Evolutionary conservation across 2,329 filamentous ascomycete genomes (phyloP).

Genomic region (Colletotrichum truncatum): DNA sequence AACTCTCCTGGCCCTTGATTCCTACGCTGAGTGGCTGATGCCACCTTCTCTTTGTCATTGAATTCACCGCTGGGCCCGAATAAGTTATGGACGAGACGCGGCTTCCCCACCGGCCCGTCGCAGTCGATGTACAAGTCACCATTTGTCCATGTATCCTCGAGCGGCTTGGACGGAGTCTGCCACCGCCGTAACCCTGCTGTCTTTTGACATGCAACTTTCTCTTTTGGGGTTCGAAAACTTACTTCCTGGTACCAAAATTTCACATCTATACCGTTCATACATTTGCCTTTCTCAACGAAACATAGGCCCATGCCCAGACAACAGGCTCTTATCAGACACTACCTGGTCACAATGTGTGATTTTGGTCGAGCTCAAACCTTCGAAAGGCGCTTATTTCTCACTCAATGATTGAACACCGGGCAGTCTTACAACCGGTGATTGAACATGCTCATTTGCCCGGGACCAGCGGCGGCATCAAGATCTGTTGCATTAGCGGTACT

Average conservation of each 20-base stretch:
- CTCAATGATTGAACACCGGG: background rate
- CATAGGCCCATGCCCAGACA: background rate
- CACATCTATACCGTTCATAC: background rate
- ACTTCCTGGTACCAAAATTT: background rate
- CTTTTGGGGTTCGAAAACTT: background rate
- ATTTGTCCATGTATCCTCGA: slow-evolving; percentile 8
- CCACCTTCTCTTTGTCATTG: slow-evolving; percentile 10
- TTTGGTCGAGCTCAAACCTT: background rate
- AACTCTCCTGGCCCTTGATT: background rate
- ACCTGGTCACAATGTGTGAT: background rate
- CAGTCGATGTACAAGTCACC: background rate
- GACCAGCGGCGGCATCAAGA: slow-evolving; percentile 11
- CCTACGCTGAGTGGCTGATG: background rate
- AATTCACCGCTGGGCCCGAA: background rate
- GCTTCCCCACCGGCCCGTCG: background rate
- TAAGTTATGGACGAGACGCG: slow-evolving; percentile 5
- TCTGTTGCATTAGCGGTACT: slow-evolving; percentile 20
- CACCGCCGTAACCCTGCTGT: slow-evolving; percentile 6
- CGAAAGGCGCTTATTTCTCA: background rate
- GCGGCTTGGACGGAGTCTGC: slow-evolving; percentile 19
- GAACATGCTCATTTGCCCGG: background rate
- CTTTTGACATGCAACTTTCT: slow-evolving; percentile 4
- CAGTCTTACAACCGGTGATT: background rate
- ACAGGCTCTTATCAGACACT: background rate
- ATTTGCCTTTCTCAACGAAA: slow-evolving; percentile 10